phyloP scores from a whole-genome alignment of 768 basidiomycete genomes.

The Leccinum fibrillosum region DNA sequence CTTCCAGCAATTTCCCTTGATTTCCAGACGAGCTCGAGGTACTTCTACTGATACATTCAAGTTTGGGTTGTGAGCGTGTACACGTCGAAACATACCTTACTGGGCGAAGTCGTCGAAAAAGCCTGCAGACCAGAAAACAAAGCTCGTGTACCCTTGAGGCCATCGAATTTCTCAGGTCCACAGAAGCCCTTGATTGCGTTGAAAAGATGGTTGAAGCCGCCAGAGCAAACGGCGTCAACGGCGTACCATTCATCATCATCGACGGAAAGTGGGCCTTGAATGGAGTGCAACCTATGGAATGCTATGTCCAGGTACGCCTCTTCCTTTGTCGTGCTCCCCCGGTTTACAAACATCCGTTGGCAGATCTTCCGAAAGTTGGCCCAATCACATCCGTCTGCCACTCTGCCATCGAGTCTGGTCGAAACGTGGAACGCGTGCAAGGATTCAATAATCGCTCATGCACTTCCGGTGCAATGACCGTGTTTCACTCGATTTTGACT shows the following conservation, averaged over 20 bases:
- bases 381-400: slow-evolving; percentile 8
- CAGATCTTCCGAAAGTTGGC: slow-evolving; percentile 34
- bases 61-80: background rate
- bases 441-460: slow-evolving; percentile 14
- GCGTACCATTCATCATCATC: slow-evolving; percentile 51
- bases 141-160: slow-evolving; percentile 28
- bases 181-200: slow-evolving; percentile 40
- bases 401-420: background rate
- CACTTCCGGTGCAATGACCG: slow-evolving; percentile 23
- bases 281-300: slow-evolving; percentile 42
- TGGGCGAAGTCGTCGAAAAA: background rate
- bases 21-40: background rate
- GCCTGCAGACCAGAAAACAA: too few relatives aligned
- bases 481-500: background rate
- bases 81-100: background rate
- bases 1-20: background rate
- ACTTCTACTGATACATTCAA: background rate
- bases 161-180: slow-evolving; percentile 38
- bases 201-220: slow-evolving; percentile 39
- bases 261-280: slow-evolving; percentile 44
- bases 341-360: background rate
- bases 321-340: background rate
- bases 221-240: slow-evolving; percentile 42
- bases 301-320: slow-evolving; percentile 36
- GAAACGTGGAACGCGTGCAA: slow-evolving; percentile 21